Evolutionary conservation across 805 yeast genomes (phyloP), one percentile per base, ranked within the genome.

Genomic region (Ogataea pignaliae): DNA sequence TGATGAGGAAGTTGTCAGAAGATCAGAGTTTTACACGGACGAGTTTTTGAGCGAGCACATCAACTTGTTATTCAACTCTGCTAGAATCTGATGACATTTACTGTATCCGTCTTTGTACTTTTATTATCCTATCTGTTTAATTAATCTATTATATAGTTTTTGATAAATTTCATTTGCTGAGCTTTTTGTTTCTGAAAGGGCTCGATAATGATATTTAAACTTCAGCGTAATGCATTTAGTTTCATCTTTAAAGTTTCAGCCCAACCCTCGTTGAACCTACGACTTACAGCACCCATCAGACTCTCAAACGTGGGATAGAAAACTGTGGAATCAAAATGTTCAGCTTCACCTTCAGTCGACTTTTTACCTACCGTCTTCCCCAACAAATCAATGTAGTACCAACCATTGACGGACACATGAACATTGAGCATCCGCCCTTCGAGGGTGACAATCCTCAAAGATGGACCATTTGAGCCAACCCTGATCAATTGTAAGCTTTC

Each of bases 1-100:
- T 12, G 43, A 41, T 31, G 43, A 41, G 28, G 43, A 41, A 36
- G 21, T 41, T 9, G 26, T 88, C 5, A 80, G 99, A 68, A 78
- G 85, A 56, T 79, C 96, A 3, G 80, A 81, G 14, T 93, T 84
- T 65, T 93, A 85, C 65, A 78, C 81, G 36, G 90, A 88, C 55
- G 88, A 87, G 48, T 69, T 85, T 54, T 70, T 93, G 43, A 76
- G 78, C 48, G 93, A 89, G 55, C 89, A 88, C 57, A 73, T 91
- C 41, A 88, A 86, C 50, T 70, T 88, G 39, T 72, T 90, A 53
- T 68, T 89, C 52, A 83, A 83, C 40, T 70, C 82, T 15, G 75
- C 74, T 29, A 67, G 76, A 52, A 61, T 74, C 44, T 75, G 47
- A 51, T 32, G 26, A 21, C 7, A 4, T 5, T 5, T 5, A 21